Percentiles rank a stretch among this genome's conserved stretches.
Evolutionary conservation across 2,329 filamentous ascomycete genomes (phyloP).

Genomic region (Diplodia sapinea): DNA sequence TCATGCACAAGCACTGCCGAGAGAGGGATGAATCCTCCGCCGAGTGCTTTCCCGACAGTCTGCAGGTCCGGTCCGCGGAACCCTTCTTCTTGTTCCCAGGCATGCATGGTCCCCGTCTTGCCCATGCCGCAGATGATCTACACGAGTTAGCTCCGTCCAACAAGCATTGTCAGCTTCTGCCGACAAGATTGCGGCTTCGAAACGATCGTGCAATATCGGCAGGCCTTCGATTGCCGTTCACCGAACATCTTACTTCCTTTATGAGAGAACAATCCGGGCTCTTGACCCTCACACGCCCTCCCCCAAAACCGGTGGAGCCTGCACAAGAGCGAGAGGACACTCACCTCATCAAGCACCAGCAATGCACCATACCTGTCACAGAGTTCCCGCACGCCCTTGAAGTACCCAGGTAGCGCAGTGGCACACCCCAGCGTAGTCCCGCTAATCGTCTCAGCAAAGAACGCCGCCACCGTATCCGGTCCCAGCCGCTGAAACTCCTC

Average conservation of each 20-base stretch:
- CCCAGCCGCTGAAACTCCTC: slow-evolving; percentile 46
- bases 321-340: background rate
- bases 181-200: background rate
- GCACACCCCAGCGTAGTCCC: slow-evolving; percentile 60
- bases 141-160: background rate
- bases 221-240: background rate
- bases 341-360: slow-evolving; percentile 56
- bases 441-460: slow-evolving; percentile 59
- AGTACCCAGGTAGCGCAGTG: slow-evolving; percentile 59
- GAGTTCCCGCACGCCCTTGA: slow-evolving; percentile 59
- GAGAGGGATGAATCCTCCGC: slow-evolving; percentile 27
- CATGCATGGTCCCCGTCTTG: slow-evolving; percentile 40
- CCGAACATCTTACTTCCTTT: background rate
- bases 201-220: background rate
- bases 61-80: slow-evolving; percentile 28
- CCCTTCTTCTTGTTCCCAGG: slow-evolving; percentile 37
- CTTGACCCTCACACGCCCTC: background rate
- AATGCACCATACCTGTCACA: slow-evolving; percentile 63
- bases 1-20: slow-evolving; percentile 25
- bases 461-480: slow-evolving; percentile 55
- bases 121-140: slow-evolving; percentile 47
- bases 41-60: slow-evolving; percentile 25
- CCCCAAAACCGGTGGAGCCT: background rate
- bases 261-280: background rate
- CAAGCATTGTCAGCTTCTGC: background rate